Evolutionary conservation across 805 yeast species (phyloP), one percentile per base, ranked within the genome.

Genomic region (Kodamaea neixiangensis): DNA sequence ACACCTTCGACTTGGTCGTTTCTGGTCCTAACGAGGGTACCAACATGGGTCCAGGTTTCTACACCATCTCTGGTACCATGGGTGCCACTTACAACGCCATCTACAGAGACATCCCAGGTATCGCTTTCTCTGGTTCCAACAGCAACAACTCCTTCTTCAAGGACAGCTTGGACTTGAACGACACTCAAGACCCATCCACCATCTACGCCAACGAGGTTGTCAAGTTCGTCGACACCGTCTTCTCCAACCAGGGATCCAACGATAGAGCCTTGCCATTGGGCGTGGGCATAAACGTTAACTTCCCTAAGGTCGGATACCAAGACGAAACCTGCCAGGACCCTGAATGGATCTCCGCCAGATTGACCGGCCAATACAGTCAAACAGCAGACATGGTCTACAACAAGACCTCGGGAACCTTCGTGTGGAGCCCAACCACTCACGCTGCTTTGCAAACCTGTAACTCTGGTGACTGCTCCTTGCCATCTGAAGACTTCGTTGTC

Each of bases 1-100:
- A 66, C 45, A 59, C 76, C 17, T 65, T 77, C 56, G 83, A 79
- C 62, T 64, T 79, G 50, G 78, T 79, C 49, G 76, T 78, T 45
- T 64, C 77, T 50, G 83, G 83, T 56, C 82, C 82, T 47, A 79
- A 79, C 60, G 79, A 79, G 65, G 83, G 83, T 55, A 60, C 66
- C 51, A 79, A 79, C 65, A 53, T 70, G 52, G 77, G 78, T 44
- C 73, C 74, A 42, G 70, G 73, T 47, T 47, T 55, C 52, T 69
- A 62, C 57, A 73, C 79, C 22, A 25, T 74, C 29, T 75, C 81
- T 7, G 84, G 83, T 61, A 79, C 84, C 21, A 70, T 77, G 56
- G 83, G 81, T 61, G 77, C 82, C 29, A 67, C 79, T 40, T 75
- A 73, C 63, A 73, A 71, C 53, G 65, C 81, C 42, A 72, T 71